Conservation (phyloP, 1,139 yeast species). For the Lipomyces yarrowii region DNA sequence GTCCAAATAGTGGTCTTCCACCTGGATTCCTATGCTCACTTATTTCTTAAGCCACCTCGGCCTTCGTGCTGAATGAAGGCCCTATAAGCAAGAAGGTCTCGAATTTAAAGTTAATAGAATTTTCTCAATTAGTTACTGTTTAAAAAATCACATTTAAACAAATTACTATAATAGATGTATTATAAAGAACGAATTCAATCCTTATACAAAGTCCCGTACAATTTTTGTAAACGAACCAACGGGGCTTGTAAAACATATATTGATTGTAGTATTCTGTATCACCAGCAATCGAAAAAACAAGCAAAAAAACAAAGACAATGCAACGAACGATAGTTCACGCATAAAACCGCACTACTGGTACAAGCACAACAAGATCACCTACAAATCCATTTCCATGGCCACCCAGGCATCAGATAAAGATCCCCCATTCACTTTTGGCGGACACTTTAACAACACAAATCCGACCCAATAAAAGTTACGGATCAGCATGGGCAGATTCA, state of each 20-base stretch:
- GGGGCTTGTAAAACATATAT: background rate
- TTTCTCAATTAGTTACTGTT: too few relatives aligned
- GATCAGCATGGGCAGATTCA: constrained; percentile 22
- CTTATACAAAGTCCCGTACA: background rate
- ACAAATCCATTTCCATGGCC: constrained; percentile 32
- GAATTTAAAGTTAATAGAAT: too few relatives aligned
- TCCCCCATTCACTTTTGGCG: constrained; percentile 19
- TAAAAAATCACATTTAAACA: too few relatives aligned
- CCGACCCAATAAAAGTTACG: constrained; percentile 34
- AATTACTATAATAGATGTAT: background rate
- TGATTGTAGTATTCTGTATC: background rate
- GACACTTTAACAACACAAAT: constrained; percentile 28
- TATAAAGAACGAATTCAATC: background rate
- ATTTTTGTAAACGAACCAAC: background rate
- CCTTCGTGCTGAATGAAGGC: too few relatives aligned
- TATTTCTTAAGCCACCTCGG: too few relatives aligned
- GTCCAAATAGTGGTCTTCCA: too few relatives aligned
- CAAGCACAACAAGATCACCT: background rate
- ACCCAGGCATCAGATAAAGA: constrained; percentile 33
- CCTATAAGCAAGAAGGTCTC: too few relatives aligned
- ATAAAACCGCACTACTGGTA: background rate
- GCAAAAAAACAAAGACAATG: background rate
- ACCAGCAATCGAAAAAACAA: background rate
- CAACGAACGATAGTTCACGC: background rate
- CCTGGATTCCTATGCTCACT: too few relatives aligned